Base-by-base conservation (phyloP, 257 asterid genomes). In the Lavandula angustifolia region DNA sequence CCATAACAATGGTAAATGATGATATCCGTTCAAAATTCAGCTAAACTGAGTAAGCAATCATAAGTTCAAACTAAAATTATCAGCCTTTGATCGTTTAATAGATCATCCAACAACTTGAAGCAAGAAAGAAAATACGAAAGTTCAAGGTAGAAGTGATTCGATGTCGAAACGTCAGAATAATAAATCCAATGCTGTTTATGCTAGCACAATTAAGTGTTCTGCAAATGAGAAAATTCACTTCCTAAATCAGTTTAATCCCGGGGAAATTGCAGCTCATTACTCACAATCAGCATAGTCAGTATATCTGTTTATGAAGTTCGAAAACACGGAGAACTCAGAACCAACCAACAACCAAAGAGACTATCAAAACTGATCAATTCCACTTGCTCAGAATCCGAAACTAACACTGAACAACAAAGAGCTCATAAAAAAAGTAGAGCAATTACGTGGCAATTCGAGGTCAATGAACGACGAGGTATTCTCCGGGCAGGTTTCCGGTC, bases 401-500 rank as follows among this genome's bases (percentile, higher is more conserved):
- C 3, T 18, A 12, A 48, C 13, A 56, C 9, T 18, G 5, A 49
- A 68, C 47, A 60, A 64, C 27, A 49, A 27, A 9, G 31, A 22
- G 46, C 27, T 43, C 16, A 60, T 9, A 11, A 32, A 18, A 65
- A 66, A n/a, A 37, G 17, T 9, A 51, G 4, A 9, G 76, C 32
- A 69, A 73, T 44, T 74, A 92, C 97, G 58, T 0, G 96, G 95
- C 76, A 92, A 60, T 76, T 92, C 91, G 43, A 94, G 88, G 84
- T 94, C 99, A 61, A 94, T 75, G 73, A 94, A 94, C 4, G 97
- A 90, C 12, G 96, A 90, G 48, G 65, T 40, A 31, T 79, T 94
- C 78, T 94, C 97, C 22, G 97, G 86, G 71, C 95, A 94, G 11
- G 95, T 75, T 9, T 90, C 76, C 3, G 96, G 96, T 7, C 71